These are phyloP conservation scores for Microdochium bolleyi DNA, from an alignment of 2,329 filamentous ascomycete species.

Conservation along the genomic window DNA sequence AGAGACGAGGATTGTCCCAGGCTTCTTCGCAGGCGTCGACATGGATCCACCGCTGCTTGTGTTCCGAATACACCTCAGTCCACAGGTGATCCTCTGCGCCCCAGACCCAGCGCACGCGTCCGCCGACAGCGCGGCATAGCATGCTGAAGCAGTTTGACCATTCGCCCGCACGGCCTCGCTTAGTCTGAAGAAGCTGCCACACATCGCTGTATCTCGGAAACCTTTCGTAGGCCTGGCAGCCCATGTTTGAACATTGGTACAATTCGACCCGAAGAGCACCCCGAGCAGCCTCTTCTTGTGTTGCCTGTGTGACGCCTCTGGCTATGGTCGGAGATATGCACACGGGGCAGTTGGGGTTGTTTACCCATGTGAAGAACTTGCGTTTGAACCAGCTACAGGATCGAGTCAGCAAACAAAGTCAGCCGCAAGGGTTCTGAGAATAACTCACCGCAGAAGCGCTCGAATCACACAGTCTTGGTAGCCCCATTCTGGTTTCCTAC, in stretches of 20 bases:
- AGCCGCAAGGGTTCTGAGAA: constrained; percentile 1
- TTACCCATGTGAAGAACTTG: constrained; percentile 93
- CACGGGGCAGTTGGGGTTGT: constrained; percentile 79
- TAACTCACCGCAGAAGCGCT: constrained; percentile 68
- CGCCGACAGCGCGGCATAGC: constrained; percentile 88
- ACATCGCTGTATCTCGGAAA: constrained; percentile 95
- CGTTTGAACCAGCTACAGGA: constrained; percentile 79
- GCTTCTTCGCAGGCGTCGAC: constrained; percentile 91
- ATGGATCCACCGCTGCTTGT: constrained; percentile 91
- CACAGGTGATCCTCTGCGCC: constrained; percentile 96
- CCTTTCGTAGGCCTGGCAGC: constrained; percentile 73
- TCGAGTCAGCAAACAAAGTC: constrained; percentile 4
- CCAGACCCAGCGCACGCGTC: constrained; percentile 94
- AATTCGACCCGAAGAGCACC: constrained; percentile 84
- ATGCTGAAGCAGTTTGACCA: constrained; percentile 99
- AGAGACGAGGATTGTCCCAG: constrained; percentile 90
- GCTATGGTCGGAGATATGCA: constrained; percentile 79
- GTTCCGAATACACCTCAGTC: constrained; percentile 95
- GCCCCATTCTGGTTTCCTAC: constrained; percentile 79
- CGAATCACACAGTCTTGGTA: constrained; percentile 96
- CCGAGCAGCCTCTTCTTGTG: constrained; percentile 81
- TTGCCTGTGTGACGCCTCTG: constrained; percentile 75
- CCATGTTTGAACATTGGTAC: constrained; percentile 73
- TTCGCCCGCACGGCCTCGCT: constrained; percentile 81
- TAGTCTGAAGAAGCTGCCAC: constrained; percentile 81